A percentile compares a stretch with the other conserved stretches of the same genome.
phyloP scores from a whole-genome alignment of 2,329 filamentous ascomycete species.

The Harringtonia lauricola region DNA sequence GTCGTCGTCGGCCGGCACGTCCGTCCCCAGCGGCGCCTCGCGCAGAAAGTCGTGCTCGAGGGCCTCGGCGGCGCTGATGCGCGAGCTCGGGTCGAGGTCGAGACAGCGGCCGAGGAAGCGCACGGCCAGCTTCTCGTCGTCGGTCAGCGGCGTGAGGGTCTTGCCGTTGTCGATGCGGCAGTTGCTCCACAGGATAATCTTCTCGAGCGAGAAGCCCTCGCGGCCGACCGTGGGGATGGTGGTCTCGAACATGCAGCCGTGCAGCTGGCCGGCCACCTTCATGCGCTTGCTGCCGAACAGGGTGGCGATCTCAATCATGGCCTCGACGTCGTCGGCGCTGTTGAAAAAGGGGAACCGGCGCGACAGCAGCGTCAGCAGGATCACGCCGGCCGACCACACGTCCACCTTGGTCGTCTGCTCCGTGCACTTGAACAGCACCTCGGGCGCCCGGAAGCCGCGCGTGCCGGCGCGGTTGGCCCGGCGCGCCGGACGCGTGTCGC shows the following conservation, averaged over 20 bases:
- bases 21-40: conserved; percentile 13
- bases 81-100: conserved; percentile 62
- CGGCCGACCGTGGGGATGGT: conserved; percentile 84
- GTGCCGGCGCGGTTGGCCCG: conserved; percentile 93
- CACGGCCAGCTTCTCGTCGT: conserved; percentile 62
- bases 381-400: conserved; percentile 95
- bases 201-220: conserved; percentile 77
- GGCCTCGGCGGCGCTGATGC: conserved; percentile 67
- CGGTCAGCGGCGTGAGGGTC: conserved; percentile 32
- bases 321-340: conserved; percentile 94
- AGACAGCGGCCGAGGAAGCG: conserved; percentile 62
- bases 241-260: conserved; percentile 87
- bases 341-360: conserved; percentile 97
- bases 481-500: conserved; percentile 75
- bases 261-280: conserved; percentile 69
- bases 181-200: conserved; percentile 92
- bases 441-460: conserved; percentile 87
- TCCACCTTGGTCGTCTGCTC: conserved; percentile 91
- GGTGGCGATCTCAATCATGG: conserved; percentile 92
- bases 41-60: conserved; percentile 60
- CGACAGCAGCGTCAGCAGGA: conserved; percentile 86
- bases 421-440: conserved; percentile 95
- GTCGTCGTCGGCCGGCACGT: conserved; percentile 32
- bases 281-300: conserved; percentile 84
- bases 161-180: conserved; percentile 48